Percentiles rank a stretch among this genome's conserved stretches.
These are phyloP conservation scores for Dictyostelium citrinum DNA, from an alignment of 78 protist genomes.

Conservation along the genomic window DNA sequence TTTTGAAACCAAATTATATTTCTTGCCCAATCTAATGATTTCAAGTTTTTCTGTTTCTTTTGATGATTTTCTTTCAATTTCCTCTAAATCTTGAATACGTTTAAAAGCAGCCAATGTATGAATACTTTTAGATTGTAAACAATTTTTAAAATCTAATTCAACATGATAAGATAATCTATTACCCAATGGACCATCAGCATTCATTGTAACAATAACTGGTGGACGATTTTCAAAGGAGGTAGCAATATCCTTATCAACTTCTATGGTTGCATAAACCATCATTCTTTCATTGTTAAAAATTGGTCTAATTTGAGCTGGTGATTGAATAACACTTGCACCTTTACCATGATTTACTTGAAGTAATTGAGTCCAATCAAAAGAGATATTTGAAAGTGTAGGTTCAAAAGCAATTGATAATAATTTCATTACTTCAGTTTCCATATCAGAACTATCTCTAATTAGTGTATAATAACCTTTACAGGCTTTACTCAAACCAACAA, in stretches of 20 bases:
- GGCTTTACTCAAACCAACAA: constrained; percentile 54
- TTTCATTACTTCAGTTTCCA: constrained; percentile 52
- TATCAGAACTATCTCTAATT: not conserved
- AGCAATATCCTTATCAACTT: not conserved
- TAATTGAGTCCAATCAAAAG: constrained; percentile 30
- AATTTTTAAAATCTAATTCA: not conserved
- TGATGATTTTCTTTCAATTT: constrained; percentile 4
- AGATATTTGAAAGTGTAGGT: constrained; percentile 46
- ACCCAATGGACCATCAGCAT: constrained; percentile 47
- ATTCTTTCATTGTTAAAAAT: constrained; percentile 20
- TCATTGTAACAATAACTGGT: not conserved
- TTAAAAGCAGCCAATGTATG: constrained; percentile 34
- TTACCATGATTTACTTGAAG: not conserved
- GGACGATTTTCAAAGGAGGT: not conserved
- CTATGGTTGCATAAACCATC: constrained; percentile 37
- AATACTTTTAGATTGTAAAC: not conserved
- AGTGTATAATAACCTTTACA: constrained; percentile 61
- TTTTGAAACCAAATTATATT: constrained; percentile 25
- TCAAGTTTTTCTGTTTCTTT: not conserved
- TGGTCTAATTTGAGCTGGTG: constrained; percentile 38
- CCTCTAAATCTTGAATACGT: constrained; percentile 26
- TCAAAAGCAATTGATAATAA: constrained; percentile 14
- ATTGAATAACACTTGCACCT: not conserved
- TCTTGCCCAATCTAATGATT: constrained; percentile 12
- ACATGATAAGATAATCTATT: not conserved